phyloP scores from a whole-genome alignment of 257 asterid genomes.

The Catharanthus roseus region DNA sequence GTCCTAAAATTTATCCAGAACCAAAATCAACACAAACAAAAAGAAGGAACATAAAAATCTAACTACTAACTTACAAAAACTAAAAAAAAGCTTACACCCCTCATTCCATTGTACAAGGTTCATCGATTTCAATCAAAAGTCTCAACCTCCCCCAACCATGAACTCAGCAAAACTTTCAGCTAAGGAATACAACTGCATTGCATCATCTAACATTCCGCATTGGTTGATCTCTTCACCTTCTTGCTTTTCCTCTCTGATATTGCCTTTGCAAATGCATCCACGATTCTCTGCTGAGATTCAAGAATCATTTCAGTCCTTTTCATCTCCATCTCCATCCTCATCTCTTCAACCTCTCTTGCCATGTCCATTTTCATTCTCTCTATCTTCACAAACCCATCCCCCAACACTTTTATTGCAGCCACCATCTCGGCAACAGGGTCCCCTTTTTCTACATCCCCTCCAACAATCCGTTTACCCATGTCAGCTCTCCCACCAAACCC shows the following conservation, averaged over 20 bases:
- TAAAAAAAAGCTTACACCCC: no score
- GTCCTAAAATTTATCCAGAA: constrained; percentile 6
- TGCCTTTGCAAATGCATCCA: constrained; percentile 66
- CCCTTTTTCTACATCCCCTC: constrained; percentile 30
- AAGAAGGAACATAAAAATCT: not conserved
- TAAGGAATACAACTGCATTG: not conserved
- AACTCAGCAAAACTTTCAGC: not conserved
- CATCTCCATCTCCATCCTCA: constrained; percentile 97
- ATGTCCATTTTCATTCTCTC: constrained; percentile 96
- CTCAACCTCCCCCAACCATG: not conserved
- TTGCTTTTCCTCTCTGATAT: constrained; percentile 46
- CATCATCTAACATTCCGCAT: constrained; percentile 6
- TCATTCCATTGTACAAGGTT: not conserved
- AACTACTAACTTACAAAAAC: constrained; percentile 7
- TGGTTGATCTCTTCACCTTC: constrained; percentile 47
- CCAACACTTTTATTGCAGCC: constrained; percentile 59
- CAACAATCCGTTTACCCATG: constrained; percentile 33
- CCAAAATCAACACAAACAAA: not conserved
- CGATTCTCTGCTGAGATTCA: constrained; percentile 77
- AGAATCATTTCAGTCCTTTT: constrained; percentile 93
- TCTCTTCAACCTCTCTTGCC: constrained; percentile 72
- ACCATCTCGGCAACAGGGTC: constrained; percentile 53
- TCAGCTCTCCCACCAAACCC: constrained; percentile 33
- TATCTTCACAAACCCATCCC: constrained; percentile 81
- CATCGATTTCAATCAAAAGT: not conserved